These are phyloP conservation scores for Rehmannia glutinosa DNA, from an alignment of 257 asterid species.

Conservation along the genomic window DNA sequence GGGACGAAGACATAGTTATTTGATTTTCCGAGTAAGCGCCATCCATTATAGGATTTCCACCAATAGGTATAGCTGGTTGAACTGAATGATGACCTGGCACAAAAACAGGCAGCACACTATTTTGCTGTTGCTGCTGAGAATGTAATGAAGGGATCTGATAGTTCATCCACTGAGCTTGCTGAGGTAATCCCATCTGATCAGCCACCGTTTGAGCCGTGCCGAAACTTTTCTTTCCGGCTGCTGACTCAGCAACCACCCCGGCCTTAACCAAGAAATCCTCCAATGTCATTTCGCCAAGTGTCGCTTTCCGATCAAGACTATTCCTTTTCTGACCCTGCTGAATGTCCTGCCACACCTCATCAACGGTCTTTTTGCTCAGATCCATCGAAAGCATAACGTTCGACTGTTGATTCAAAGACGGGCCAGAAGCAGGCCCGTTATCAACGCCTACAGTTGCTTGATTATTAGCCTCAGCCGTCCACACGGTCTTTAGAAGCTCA, in stretches of 20 bases:
- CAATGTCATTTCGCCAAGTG: slow-evolving; percentile 83
- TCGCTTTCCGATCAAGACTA: slow-evolving; percentile 49
- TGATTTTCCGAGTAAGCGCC: slow-evolving; percentile 48
- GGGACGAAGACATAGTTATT: slow-evolving; percentile 51
- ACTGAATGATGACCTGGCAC: slow-evolving; percentile 51
- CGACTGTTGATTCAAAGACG: slow-evolving; percentile 43
- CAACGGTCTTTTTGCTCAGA: slow-evolving; percentile 86
- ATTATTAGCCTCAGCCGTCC: slow-evolving; percentile 54
- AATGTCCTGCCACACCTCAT: slow-evolving; percentile 93
- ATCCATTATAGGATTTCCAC: slow-evolving; percentile 53
- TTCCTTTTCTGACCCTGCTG: slow-evolving; percentile 57
- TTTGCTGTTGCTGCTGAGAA: slow-evolving; percentile 46
- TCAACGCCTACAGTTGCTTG: slow-evolving; percentile 40
- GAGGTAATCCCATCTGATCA: slow-evolving; percentile 33
- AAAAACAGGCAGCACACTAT: slow-evolving; percentile 32
- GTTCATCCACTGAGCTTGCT: slow-evolving; percentile 66
- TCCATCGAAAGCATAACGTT: slow-evolving; percentile 50
- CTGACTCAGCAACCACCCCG: slow-evolving; percentile 72
- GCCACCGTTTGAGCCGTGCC: slow-evolving; percentile 33
- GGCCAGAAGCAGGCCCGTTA: slow-evolving; percentile 21
- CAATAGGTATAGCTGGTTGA: slow-evolving; percentile 47
- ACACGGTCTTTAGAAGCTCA: slow-evolving; percentile 82
- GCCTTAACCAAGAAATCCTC: slow-evolving; percentile 97
- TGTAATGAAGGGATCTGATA: slow-evolving; percentile 46
- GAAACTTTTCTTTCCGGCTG: slow-evolving; percentile 24